phyloP scores from a whole-genome alignment of 2,329 filamentous ascomycete species.

The Sarocladium strictum region DNA sequence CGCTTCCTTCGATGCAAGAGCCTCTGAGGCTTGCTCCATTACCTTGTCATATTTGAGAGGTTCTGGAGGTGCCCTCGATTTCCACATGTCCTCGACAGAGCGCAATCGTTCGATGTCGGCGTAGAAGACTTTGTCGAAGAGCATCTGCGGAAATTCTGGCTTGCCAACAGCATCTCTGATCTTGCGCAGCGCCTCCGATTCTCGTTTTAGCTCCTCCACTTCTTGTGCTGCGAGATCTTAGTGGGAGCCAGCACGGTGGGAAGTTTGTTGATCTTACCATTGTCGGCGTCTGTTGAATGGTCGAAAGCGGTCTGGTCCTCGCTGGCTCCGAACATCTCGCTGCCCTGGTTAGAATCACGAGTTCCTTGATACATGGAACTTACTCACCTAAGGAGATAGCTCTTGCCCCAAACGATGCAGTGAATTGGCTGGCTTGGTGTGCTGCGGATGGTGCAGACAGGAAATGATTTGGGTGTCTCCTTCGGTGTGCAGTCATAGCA shows the following conservation, averaged over 20 bases:
- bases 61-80: constrained; percentile 67
- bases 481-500: constrained; percentile 96
- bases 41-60: constrained; percentile 64
- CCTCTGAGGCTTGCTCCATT: constrained; percentile 42
- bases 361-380: constrained; percentile 11
- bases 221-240: constrained; percentile 51
- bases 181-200: constrained; percentile 75
- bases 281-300: constrained; percentile 72
- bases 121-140: constrained; percentile 92
- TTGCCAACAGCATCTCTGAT: constrained; percentile 80
- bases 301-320: constrained; percentile 83
- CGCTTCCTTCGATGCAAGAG: constrained; percentile 46
- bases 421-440: constrained; percentile 96
- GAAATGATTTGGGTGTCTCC: constrained; percentile 84
- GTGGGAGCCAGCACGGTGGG: neutral
- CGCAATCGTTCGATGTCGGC: constrained; percentile 76
- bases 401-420: constrained; percentile 98
- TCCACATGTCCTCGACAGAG: constrained; percentile 97
- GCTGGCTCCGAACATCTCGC: constrained; percentile 83
- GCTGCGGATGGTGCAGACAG: constrained; percentile 94
- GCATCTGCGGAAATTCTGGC: constrained; percentile 65
- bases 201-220: constrained; percentile 79
- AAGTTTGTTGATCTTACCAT: constrained; percentile 46
- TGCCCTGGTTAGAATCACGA: constrained; percentile 10
- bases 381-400: constrained; percentile 74